phyloP scores from a whole-genome alignment of 805 yeast genomes.

The Yarrowia yakushimensis region DNA sequence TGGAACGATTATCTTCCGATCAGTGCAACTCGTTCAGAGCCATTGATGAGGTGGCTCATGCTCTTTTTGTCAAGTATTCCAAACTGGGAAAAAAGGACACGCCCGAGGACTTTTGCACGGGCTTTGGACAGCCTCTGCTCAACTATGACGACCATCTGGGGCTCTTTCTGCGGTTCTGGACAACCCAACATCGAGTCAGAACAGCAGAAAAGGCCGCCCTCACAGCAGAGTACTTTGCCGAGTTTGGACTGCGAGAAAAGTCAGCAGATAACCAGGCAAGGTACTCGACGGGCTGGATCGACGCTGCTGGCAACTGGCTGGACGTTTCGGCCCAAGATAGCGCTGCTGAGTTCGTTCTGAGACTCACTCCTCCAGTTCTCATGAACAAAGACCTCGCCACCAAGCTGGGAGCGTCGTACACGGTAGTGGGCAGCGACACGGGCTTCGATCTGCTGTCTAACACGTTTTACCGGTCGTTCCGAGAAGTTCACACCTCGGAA shows the following conservation, averaged over 20 bases:
- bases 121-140: conserved; percentile 36
- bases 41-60: conserved; percentile 36
- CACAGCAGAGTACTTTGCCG: background rate
- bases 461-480: conserved; percentile 12
- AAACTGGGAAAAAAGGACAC: conserved; percentile 25
- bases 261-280: conserved; percentile 15
- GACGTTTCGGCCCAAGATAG: conserved; percentile 26
- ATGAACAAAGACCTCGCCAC: conserved; percentile 30
- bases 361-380: conserved; percentile 39
- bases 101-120: conserved; percentile 2
- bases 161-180: conserved; percentile 38
- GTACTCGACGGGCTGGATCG: conserved; percentile 32
- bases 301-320: background rate
- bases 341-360: conserved; percentile 36
- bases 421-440: background rate
- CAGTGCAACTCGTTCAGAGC: conserved; percentile 39
- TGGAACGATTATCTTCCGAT: conserved; percentile 38
- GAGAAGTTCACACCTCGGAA: conserved; percentile 13
- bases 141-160: conserved; percentile 37
- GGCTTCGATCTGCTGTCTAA: background rate
- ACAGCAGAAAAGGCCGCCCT: conserved; percentile 14
- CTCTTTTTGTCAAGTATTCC: conserved; percentile 29
- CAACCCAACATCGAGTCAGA: conserved; percentile 21
- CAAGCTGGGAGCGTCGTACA: conserved; percentile 23
- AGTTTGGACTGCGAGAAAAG: conserved; percentile 11